phyloP scores from a whole-genome alignment of 257 asterid genomes.

The Solanum ossicruentum region DNA sequence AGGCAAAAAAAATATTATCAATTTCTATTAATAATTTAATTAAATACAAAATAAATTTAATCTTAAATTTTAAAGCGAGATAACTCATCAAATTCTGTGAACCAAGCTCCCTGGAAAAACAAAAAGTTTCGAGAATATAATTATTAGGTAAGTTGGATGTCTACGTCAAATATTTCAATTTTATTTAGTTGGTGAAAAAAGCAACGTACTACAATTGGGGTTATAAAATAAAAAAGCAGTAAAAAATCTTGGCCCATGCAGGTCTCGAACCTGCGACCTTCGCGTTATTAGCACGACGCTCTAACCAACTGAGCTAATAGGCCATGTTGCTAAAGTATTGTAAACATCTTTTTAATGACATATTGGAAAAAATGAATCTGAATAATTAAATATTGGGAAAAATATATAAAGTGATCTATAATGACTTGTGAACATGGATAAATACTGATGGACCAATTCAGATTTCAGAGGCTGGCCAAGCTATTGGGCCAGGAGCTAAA shows the following conservation, averaged over 20 bases:
- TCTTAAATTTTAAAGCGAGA: not conserved
- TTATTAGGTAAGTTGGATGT: not conserved
- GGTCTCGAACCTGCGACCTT: conserved; percentile 22
- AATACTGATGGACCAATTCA: too few species aligned
- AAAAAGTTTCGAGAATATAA: not conserved
- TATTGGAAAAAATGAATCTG: too few species aligned
- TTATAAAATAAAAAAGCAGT: too few species aligned
- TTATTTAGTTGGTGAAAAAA: not conserved
- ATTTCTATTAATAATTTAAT: not conserved
- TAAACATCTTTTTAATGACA: too few species aligned
- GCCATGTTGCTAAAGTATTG: not conserved
- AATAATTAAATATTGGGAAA: too few species aligned
- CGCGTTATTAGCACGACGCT: conserved; percentile 30
- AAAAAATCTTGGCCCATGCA: not conserved
- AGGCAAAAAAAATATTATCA: not conserved
- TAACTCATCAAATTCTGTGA: too few species aligned
- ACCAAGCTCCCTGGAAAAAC: not conserved
- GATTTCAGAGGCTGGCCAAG: too few species aligned
- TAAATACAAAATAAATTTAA: not conserved
- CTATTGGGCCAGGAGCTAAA: too few species aligned
- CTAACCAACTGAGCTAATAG: conserved; percentile 24
- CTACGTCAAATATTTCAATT: not conserved
- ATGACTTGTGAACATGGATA: too few species aligned
- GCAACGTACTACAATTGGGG: not conserved
- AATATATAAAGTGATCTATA: too few species aligned